phyloP scores from a whole-genome alignment of 1,284 basidiomycete species.

The Malassezia yamatoensis region DNA sequence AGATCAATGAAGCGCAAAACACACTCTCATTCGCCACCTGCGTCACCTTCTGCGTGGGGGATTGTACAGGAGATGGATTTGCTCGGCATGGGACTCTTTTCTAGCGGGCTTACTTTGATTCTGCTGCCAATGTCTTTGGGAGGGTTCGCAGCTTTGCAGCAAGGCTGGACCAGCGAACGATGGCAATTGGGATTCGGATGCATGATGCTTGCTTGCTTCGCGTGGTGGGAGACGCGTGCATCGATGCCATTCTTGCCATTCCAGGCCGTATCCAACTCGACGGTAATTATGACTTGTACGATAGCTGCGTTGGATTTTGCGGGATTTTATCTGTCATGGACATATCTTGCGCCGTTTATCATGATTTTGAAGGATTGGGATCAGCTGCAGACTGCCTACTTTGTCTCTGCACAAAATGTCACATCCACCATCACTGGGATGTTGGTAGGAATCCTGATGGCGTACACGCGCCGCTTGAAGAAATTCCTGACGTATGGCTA shows the following conservation, averaged over 20 bases:
- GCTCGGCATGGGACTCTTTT: slow-evolving; percentile 61
- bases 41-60: background rate
- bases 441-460: slow-evolving; percentile 55
- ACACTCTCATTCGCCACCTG: background rate
- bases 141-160: slow-evolving; percentile 6
- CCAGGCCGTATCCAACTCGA: slow-evolving; percentile 43
- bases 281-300: slow-evolving; percentile 43
- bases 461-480: slow-evolving; percentile 57
- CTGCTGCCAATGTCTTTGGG: slow-evolving; percentile 61
- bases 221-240: slow-evolving; percentile 51
- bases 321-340: slow-evolving; percentile 49
- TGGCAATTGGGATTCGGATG: slow-evolving; percentile 45
- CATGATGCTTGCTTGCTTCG: slow-evolving; percentile 49
- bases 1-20: slow-evolving; percentile 14
- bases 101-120: slow-evolving; percentile 54
- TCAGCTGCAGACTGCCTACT: slow-evolving; percentile 40
- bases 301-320: slow-evolving; percentile 49
- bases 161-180: slow-evolving; percentile 6
- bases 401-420: slow-evolving; percentile 51
- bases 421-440: slow-evolving; percentile 61
- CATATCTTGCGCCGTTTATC: slow-evolving; percentile 41
- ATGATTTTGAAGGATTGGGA: slow-evolving; percentile 45
- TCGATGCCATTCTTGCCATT: slow-evolving; percentile 51
- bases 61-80: slow-evolving; percentile 56
- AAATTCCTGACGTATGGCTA: slow-evolving; percentile 60